These are phyloP conservation scores for Rhododendron williamsianum DNA, from an alignment of 148 eudicot genomes.

Conservation along the genomic window DNA sequence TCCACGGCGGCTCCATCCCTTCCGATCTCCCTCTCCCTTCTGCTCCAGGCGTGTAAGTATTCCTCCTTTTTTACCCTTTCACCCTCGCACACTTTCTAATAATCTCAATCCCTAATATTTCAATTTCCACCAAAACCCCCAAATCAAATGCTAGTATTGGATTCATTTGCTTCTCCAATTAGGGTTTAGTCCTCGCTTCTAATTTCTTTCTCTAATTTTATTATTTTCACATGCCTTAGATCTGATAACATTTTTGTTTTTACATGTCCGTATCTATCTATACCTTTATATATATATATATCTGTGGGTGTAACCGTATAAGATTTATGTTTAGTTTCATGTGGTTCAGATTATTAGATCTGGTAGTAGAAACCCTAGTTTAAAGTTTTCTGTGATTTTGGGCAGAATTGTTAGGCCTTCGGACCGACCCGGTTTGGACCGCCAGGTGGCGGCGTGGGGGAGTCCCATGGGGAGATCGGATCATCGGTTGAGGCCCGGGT, in stretches of 20 bases:
- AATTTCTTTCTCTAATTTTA: background rate
- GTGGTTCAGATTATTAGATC: constrained; percentile 16
- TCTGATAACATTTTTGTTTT: constrained; percentile 2
- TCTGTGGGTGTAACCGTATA: background rate
- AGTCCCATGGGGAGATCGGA: constrained; percentile 57
- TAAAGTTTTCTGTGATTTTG: background rate
- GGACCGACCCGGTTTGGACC: constrained; percentile 59
- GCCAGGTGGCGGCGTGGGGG: constrained; percentile 58
- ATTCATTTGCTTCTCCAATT: background rate
- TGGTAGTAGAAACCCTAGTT: constrained; percentile 10
- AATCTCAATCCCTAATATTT: background rate
- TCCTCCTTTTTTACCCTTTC: background rate
- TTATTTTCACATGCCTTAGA: constrained; percentile 9
- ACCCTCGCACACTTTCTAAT: background rate
- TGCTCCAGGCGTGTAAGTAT: constrained; percentile 90
- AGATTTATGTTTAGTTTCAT: constrained; percentile 4
- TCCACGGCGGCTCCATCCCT: constrained; percentile 97
- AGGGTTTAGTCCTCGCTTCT: background rate
- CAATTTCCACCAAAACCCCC: background rate
- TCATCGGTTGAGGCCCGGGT: constrained; percentile 68
- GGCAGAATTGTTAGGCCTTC: constrained; percentile 60
- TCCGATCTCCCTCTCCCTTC: constrained; percentile 93
- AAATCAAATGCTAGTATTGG: background rate
- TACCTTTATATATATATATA: background rate
- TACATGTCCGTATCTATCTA: background rate